phyloP scores from a whole-genome alignment of 306 rosid species.

The Castanea mollissima region DNA sequence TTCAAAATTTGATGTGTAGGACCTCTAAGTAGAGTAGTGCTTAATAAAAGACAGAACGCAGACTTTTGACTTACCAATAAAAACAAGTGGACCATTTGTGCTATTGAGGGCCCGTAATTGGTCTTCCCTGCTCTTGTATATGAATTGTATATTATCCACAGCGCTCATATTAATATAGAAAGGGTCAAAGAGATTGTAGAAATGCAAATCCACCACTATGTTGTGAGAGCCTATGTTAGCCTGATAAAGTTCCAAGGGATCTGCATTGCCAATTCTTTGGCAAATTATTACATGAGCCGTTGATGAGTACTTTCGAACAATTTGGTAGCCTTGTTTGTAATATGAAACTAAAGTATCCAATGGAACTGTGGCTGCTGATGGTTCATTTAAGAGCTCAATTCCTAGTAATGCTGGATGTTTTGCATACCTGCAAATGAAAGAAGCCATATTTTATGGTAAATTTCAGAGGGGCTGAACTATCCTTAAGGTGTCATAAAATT shows the following conservation, averaged over 20 bases:
- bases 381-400: conserved; percentile 91
- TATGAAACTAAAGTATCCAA: conserved; percentile 60
- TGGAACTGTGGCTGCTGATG: conserved; percentile 67
- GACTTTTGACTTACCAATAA: conserved; percentile 46
- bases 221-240: conserved; percentile 57
- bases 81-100: conserved; percentile 75
- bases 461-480: neutral
- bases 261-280: conserved; percentile 86
- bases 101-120: conserved; percentile 58
- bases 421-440: conserved; percentile 62
- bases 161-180: conserved; percentile 70
- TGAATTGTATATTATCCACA: conserved; percentile 62
- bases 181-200: conserved; percentile 72
- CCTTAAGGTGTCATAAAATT: conserved; percentile 12
- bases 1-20: neutral
- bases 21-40: neutral
- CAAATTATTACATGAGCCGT: conserved; percentile 78
- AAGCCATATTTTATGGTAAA: conserved; percentile 4
- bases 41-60: neutral
- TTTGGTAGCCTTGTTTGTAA: conserved; percentile 77
- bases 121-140: conserved; percentile 70
- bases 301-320: conserved; percentile 68
- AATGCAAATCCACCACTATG: conserved; percentile 60
- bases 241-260: conserved; percentile 79
- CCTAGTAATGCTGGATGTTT: conserved; percentile 72